Base-by-base conservation (phyloP, 2,329 filamentous ascomycete genomes). In the Xylariaceae sp. region DNA sequence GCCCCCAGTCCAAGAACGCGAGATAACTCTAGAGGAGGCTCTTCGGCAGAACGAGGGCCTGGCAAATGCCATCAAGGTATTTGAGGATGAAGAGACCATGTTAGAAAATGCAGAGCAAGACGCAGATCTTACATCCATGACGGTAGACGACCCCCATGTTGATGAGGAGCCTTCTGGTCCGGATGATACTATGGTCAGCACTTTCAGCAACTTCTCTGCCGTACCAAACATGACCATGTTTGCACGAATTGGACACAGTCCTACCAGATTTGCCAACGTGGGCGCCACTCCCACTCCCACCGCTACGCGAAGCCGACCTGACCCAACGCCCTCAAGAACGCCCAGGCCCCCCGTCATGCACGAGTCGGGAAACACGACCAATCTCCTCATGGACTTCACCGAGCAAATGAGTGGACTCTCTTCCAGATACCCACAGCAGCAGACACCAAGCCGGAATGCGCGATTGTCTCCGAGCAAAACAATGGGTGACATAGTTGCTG, bases 191-290 rank as follows among this genome's bases (percentile, higher is more conserved):
- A 75, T 88, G 83, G 80, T 91, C 73, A 96, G 91, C 80, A 88
- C 88, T 2, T 89, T 96, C 71, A 96, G 91, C 77, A 86, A 83
- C 12, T 97, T 97, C 74, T 97, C 93, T 1, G 91, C 91, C 7
- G 85, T 96, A 51, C 91, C 91, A 5, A 91, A 93, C 66, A 85
- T 95, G 85, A 95, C 91, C 19, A 87, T 88, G 67, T 91, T 96
- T 67, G 88, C 90, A 7, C 87, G 86, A 61, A 76, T 95, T 52
- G 86, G 87, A 52, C 84, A 88, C 59, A 89, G 81, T 42, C 85
- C 87, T 14, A 77, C 79, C 20, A 88, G 84, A 66, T 72, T 74
- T 65, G 77, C 74, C 60, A 73, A 62, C 59, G 65, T 71, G 60
- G 77, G 67, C 72, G 67, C 60, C 3, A 62, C 72, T 18, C 68